phyloP scores from a whole-genome alignment of 306 rosid genomes.

The Ceratonia siliqua region DNA sequence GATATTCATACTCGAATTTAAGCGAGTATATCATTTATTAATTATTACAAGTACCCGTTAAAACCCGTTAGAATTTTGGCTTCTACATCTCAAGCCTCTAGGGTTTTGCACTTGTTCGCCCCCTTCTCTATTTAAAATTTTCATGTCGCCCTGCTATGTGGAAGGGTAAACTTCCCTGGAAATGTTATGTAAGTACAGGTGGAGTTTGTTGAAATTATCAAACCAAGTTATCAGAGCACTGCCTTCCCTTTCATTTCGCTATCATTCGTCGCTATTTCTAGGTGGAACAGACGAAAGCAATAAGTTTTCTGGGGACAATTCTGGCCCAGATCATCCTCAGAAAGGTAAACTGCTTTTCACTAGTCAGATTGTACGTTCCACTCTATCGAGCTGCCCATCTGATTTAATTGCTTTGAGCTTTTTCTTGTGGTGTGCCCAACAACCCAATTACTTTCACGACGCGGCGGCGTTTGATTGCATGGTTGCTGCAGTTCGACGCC shows the following conservation, averaged over 20 bases:
- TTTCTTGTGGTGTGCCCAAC: constrained; percentile 57
- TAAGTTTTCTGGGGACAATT: background rate
- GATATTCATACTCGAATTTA: no score
- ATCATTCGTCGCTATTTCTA: constrained; percentile 5
- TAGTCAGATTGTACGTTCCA: constrained; percentile 36
- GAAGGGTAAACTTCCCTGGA: constrained; percentile 20
- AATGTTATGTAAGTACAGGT: constrained; percentile 36
- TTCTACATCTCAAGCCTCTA: no score
- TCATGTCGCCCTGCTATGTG: background rate
- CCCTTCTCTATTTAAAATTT: background rate
- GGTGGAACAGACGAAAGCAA: constrained; percentile 23
- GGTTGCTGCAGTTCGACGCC: constrained; percentile 40
- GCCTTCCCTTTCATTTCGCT: constrained; percentile 2
- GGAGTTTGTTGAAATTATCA: constrained; percentile 22
- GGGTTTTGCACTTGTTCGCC: background rate
- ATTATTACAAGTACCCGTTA: no score
- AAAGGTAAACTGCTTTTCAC: constrained; percentile 32
- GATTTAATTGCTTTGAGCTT: constrained; percentile 59
- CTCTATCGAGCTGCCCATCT: constrained; percentile 48
- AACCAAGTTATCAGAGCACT: constrained; percentile 23
- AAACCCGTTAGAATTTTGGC: no score
- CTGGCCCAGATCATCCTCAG: background rate
- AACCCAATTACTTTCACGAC: constrained; percentile 43
- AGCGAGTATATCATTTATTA: no score
- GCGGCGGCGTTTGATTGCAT: constrained; percentile 37